Conservation (phyloP, 1,284 basidiomycete genomes). For the Puccinia polysora region DNA sequence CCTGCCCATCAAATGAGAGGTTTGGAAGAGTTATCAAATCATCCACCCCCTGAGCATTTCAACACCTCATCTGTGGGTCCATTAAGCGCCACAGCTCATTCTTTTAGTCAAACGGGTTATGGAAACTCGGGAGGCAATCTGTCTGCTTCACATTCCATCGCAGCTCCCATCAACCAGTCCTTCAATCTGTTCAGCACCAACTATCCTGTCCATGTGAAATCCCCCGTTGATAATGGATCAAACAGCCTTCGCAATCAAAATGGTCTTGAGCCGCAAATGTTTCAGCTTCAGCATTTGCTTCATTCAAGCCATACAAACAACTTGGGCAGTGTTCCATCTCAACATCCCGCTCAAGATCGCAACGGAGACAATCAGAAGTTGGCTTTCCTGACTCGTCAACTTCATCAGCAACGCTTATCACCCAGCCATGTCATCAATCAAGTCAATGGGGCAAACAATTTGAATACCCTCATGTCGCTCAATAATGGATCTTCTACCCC, state of each 20-base stretch:
- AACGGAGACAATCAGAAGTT: slow-evolving; percentile 36
- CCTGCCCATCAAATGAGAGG: slow-evolving; percentile 5
- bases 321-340: slow-evolving; percentile 5
- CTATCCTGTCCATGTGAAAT: slow-evolving; percentile 12
- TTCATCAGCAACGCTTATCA: slow-evolving; percentile 41
- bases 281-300: slow-evolving; percentile 22
- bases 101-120: not conserved
- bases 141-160: not conserved
- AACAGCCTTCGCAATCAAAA: slow-evolving; percentile 5
- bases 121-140: not conserved
- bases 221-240: not conserved
- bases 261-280: slow-evolving; percentile 10
- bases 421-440: not conserved
- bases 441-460: not conserved
- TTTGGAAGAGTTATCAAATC: not conserved
- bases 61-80: not conserved
- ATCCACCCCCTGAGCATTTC: not conserved
- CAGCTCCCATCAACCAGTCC: slow-evolving; percentile 13
- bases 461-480: not conserved
- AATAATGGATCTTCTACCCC: not conserved
- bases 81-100: not conserved
- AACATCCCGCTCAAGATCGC: slow-evolving; percentile 20
- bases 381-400: slow-evolving; percentile 32
- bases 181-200: slow-evolving; percentile 16
- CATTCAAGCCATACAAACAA: slow-evolving; percentile 13